These are phyloP conservation scores for Aspergillus neoniger DNA, from an alignment of 2,329 filamentous ascomycete species.

Conservation along the genomic window DNA sequence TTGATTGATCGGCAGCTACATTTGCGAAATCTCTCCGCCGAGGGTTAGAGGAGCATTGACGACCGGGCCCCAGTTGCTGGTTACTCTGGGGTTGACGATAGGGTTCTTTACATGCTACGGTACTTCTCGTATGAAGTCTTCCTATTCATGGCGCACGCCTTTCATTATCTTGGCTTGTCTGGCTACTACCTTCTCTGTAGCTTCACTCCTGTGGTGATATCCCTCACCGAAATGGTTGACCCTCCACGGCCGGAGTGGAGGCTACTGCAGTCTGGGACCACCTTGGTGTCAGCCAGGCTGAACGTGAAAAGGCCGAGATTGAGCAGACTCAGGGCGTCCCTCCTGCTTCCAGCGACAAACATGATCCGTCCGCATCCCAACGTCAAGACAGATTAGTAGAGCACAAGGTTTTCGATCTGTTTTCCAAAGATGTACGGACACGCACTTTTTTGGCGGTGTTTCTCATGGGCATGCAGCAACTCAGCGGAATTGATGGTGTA, in stretches of 20 bases:
- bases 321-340: slow-evolving; percentile 17
- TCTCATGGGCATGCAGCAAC: slow-evolving; percentile 61
- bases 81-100: slow-evolving; percentile 52
- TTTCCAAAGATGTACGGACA: slow-evolving; percentile 47
- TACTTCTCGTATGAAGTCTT: slow-evolving; percentile 49
- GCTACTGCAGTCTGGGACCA: slow-evolving; percentile 47
- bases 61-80: slow-evolving; percentile 56
- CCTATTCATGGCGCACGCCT: slow-evolving; percentile 59
- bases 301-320: slow-evolving; percentile 53
- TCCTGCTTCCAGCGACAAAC: slow-evolving; percentile 4
- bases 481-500: slow-evolving; percentile 64
- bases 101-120: slow-evolving; percentile 66
- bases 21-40: slow-evolving; percentile 62
- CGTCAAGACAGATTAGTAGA: slow-evolving; percentile 13
- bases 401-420: slow-evolving; percentile 34
- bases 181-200: slow-evolving; percentile 42
- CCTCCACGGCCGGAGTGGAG: slow-evolving; percentile 49
- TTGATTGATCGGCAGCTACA: slow-evolving; percentile 38
- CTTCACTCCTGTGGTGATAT: slow-evolving; percentile 49
- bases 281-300: slow-evolving; percentile 48
- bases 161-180: slow-evolving; percentile 53
- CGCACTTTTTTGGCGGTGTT: slow-evolving; percentile 58
- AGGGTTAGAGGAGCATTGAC: slow-evolving; percentile 54
- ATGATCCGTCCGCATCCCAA: not conserved
- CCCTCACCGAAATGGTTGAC: slow-evolving; percentile 62